Evolutionary conservation across 2,329 filamentous ascomycete genomes (phyloP).

Genomic region (Exophiala phaeomuriformis): DNA sequence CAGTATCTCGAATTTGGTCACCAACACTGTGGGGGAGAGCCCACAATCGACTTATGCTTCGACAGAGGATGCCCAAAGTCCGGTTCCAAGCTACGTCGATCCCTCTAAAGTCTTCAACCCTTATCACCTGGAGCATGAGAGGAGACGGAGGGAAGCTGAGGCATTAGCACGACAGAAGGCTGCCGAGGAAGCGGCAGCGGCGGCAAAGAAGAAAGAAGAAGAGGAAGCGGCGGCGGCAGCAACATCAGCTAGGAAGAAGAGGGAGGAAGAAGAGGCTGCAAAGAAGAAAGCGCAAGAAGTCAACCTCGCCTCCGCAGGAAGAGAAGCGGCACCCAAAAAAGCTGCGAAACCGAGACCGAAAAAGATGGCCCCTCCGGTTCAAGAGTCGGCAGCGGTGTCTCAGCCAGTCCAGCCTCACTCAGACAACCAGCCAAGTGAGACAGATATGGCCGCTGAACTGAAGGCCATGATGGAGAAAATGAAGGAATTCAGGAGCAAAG

Average conservation of each 20-base stretch:
- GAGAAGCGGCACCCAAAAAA: background rate
- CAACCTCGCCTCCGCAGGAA: background rate
- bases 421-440: slow-evolving; percentile 13
- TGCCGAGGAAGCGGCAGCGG: slow-evolving; percentile 10
- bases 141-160: slow-evolving; percentile 35
- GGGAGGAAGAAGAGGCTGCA: slow-evolving; percentile 13
- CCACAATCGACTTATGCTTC: slow-evolving; percentile 4
- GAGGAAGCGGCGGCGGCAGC: background rate
- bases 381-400: background rate
- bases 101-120: slow-evolving; percentile 50
- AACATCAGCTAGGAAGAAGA: slow-evolving; percentile 18
- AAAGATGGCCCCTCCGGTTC: background rate
- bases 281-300: slow-evolving; percentile 14
- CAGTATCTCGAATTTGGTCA: slow-evolving; percentile 23
- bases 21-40: slow-evolving; percentile 7
- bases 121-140: slow-evolving; percentile 43
- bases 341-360: background rate
- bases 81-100: slow-evolving; percentile 42
- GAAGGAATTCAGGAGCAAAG: slow-evolving; percentile 49
- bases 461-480: slow-evolving; percentile 52
- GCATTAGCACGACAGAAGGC: slow-evolving; percentile 26
- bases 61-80: slow-evolving; percentile 22
- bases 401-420: background rate
- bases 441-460: slow-evolving; percentile 46
- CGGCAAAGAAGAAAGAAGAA: background rate